Conservation (phyloP, 2,329 filamentous ascomycete genomes). For the Microdochium paspali region DNA sequence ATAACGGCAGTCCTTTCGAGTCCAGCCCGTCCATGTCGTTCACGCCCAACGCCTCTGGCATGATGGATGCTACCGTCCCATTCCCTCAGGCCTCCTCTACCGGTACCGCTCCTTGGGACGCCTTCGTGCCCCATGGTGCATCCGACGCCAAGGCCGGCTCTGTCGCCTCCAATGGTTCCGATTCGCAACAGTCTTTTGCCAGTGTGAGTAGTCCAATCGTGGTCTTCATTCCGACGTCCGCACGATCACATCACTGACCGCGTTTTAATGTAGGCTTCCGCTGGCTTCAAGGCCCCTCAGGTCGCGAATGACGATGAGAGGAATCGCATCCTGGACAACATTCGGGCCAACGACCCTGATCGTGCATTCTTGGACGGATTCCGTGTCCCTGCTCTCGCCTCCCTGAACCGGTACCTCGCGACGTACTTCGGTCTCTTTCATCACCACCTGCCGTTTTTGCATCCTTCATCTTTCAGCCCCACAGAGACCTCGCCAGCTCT, state of each 20-base stretch:
- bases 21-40: constrained; percentile 56
- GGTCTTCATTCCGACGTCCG: constrained; percentile 48
- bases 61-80: constrained; percentile 69
- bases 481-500: constrained; percentile 73
- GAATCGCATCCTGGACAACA: constrained; percentile 75
- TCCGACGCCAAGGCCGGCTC: constrained; percentile 69
- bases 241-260: constrained; percentile 21
- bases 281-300: constrained; percentile 64
- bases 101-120: constrained; percentile 77
- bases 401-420: constrained; percentile 83
- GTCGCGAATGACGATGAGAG: constrained; percentile 78
- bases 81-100: constrained; percentile 67
- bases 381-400: constrained; percentile 69
- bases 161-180: constrained; percentile 56
- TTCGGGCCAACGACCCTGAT: constrained; percentile 71
- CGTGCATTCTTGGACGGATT: constrained; percentile 81
- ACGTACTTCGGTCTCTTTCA: constrained; percentile 98
- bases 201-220: constrained; percentile 43
- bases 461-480: constrained; percentile 82
- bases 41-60: constrained; percentile 58
- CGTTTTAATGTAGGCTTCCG: not conserved
- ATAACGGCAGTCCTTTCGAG: constrained; percentile 46
- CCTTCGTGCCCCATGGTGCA: constrained; percentile 64
- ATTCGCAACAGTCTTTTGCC: constrained; percentile 55
- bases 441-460: constrained; percentile 90